These are phyloP conservation scores for Fraxinus americana DNA, from an alignment of 257 asterid genomes.

Conservation along the genomic window DNA sequence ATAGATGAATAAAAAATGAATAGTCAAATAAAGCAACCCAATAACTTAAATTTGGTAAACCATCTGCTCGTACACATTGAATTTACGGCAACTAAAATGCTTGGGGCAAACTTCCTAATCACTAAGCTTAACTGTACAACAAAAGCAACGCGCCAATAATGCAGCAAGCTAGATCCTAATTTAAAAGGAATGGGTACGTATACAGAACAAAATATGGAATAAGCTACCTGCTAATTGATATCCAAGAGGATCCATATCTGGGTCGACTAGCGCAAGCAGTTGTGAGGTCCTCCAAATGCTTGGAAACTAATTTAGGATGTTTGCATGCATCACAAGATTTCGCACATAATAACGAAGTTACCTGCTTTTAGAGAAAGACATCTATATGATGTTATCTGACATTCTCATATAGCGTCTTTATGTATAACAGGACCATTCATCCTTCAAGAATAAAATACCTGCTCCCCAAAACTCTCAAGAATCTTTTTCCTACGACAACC, in stretches of 20 bases:
- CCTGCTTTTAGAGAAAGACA: constrained; percentile 57
- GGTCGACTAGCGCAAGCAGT: constrained; percentile 45
- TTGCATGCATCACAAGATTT: constrained; percentile 91
- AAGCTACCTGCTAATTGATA: constrained; percentile 77
- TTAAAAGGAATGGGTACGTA: background rate
- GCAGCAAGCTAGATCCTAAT: constrained; percentile 8
- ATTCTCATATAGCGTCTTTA: constrained; percentile 23
- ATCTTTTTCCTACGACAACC: constrained; percentile 94
- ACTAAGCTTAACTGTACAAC: constrained; percentile 11
- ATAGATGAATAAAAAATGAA: background rate
- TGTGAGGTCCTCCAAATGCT: constrained; percentile 72
- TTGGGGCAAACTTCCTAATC: background rate
- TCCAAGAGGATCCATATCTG: constrained; percentile 64
- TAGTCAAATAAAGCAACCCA: background rate
- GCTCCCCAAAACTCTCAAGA: constrained; percentile 87
- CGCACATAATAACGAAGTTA: constrained; percentile 60
- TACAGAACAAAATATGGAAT: constrained; percentile 20
- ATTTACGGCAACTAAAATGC: constrained; percentile 8
- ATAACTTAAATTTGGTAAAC: background rate
- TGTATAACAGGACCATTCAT: constrained; percentile 16
- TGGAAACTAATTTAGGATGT: constrained; percentile 67
- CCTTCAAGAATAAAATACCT: constrained; percentile 44
- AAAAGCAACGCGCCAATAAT: constrained; percentile 8
- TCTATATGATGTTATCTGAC: constrained; percentile 16
- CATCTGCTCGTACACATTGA: background rate